A percentile compares a stretch with the other conserved stretches of the same genome.
Conservation (phyloP, 2,329 filamentous ascomycete species). For the Ilyonectria sp. region DNA sequence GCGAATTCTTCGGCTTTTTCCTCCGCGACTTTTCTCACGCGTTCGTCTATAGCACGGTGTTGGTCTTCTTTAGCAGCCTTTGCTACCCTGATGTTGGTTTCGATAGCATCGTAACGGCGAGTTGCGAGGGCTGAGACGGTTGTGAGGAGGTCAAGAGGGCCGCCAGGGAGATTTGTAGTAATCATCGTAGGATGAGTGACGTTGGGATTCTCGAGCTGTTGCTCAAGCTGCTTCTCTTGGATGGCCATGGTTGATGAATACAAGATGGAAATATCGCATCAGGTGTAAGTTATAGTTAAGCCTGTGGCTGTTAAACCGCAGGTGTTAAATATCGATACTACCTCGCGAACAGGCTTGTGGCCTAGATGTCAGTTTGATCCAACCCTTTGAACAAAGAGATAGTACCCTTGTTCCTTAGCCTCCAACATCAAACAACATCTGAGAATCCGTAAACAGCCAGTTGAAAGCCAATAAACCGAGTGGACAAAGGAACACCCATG, state of each 20-base stretch:
- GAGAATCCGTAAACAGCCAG: not conserved
- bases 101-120: slow-evolving; percentile 3
- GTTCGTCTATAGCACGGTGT: not conserved
- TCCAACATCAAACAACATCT: not conserved
- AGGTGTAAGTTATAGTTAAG: not conserved
- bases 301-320: not conserved
- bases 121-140: slow-evolving; percentile 5
- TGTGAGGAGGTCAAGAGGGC: slow-evolving; percentile 1
- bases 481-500: not conserved
- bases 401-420: not conserved
- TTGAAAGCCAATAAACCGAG: not conserved
- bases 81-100: not conserved
- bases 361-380: not conserved
- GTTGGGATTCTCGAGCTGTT: not conserved
- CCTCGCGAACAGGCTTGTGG: too few relatives aligned
- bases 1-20: too few relatives aligned
- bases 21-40: not conserved
- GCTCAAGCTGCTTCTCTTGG: not conserved
- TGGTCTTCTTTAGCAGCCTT: not conserved
- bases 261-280: not conserved
- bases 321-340: not conserved
- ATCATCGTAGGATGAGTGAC: not conserved
- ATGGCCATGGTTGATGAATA: not conserved
- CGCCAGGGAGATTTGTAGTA: not conserved
- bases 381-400: not conserved